phyloP scores from a whole-genome alignment of 768 basidiomycete genomes.

The Tephrocybe rancida region DNA sequence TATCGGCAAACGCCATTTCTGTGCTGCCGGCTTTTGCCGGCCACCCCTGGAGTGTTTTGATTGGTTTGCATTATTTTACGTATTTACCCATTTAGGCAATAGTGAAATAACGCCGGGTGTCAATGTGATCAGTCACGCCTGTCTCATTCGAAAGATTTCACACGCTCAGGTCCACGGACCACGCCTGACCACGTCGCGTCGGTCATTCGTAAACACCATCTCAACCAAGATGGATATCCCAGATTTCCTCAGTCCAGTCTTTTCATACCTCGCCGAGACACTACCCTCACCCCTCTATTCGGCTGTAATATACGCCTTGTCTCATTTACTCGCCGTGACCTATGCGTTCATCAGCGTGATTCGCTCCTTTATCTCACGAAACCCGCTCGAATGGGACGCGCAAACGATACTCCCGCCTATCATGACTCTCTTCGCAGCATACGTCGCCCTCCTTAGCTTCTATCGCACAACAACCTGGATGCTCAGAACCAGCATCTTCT shows the following conservation, averaged over 20 bases:
- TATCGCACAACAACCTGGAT: slow-evolving; percentile 82
- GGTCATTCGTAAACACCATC: slow-evolving; percentile 20
- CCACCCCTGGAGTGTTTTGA: background rate
- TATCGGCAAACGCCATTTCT: slow-evolving; percentile 4
- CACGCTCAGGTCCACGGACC: background rate
- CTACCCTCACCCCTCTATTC: slow-evolving; percentile 61
- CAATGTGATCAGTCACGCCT: background rate
- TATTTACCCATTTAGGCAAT: background rate
- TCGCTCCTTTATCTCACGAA: slow-evolving; percentile 47
- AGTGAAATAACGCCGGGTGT: background rate
- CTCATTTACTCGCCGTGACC: slow-evolving; percentile 53
- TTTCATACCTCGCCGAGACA: slow-evolving; percentile 53
- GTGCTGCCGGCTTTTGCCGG: slow-evolving; percentile 6
- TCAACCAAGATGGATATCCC: slow-evolving; percentile 39
- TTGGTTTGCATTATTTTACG: background rate
- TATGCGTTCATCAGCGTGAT: slow-evolving; percentile 51
- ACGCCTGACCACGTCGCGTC: background rate
- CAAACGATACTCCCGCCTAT: slow-evolving; percentile 74
- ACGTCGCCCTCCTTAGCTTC: slow-evolving; percentile 74
- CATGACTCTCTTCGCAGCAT: slow-evolving; percentile 71
- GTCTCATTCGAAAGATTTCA: background rate
- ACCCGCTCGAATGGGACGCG: slow-evolving; percentile 64
- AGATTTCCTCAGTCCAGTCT: slow-evolving; percentile 52
- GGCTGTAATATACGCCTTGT: slow-evolving; percentile 50
- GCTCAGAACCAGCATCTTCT: slow-evolving; percentile 64